phyloP scores from a whole-genome alignment of 257 asterid species.

The Nicotiana tabacum region DNA sequence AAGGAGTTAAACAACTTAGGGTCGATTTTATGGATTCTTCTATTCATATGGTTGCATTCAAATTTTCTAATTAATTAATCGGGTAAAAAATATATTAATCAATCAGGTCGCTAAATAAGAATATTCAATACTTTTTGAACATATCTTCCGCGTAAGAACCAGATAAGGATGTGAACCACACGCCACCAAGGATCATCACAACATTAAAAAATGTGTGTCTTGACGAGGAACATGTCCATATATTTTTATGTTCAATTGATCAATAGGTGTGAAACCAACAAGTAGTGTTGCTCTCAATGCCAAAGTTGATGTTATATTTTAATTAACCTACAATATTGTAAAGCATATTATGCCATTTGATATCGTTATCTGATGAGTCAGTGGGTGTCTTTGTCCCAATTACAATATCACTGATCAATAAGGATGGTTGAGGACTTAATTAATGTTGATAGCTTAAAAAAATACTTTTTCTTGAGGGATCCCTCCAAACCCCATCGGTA shows the following conservation, averaged over 20 bases:
- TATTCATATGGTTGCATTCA: too few relatives aligned
- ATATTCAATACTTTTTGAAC: neutral
- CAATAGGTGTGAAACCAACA: neutral
- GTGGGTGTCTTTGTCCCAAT: neutral
- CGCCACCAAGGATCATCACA: neutral
- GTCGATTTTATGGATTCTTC: too few relatives aligned
- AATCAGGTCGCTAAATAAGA: too few relatives aligned
- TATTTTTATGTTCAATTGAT: too few relatives aligned
- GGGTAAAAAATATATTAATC: too few relatives aligned
- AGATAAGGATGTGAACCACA: neutral
- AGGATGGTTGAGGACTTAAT: neutral
- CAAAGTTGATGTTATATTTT: neutral
- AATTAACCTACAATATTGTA: neutral
- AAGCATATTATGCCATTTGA: neutral
- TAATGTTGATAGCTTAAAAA: neutral
- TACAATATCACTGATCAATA: neutral
- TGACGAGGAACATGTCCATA: neutral
- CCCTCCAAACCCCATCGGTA: neutral
- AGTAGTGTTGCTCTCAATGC: neutral
- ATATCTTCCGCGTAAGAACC: neutral
- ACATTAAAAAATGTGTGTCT: neutral
- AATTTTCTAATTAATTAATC: too few relatives aligned
- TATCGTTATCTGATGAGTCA: constrained; percentile 8
- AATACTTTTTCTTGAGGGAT: neutral
- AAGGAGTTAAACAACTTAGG: too few relatives aligned